A percentile compares a stretch with the other conserved stretches of the same genome.
These are phyloP conservation scores for Teunomyces atbi DNA, from an alignment of 805 yeast species.

Conservation along the genomic window DNA sequence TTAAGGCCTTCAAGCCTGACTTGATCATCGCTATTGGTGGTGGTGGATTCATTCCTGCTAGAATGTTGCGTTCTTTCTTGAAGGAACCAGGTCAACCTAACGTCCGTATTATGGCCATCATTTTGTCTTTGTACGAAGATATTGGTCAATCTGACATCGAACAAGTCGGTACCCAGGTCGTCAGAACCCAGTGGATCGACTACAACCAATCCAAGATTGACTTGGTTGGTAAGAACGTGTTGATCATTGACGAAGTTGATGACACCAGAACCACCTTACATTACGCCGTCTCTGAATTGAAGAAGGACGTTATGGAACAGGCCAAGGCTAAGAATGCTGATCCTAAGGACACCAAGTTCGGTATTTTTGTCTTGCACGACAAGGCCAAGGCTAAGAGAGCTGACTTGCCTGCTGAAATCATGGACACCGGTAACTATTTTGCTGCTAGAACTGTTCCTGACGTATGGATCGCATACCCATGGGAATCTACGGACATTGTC, in stretches of 20 bases:
- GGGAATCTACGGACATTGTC: constrained; percentile 79
- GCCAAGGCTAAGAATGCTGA: constrained; percentile 51
- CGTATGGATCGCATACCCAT: constrained; percentile 83
- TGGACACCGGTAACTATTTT: constrained; percentile 59
- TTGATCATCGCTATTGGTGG: constrained; percentile 95
- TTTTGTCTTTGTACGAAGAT: constrained; percentile 84
- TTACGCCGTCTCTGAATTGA: constrained; percentile 71
- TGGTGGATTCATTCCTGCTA: constrained; percentile 97
- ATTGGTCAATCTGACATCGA: constrained; percentile 50
- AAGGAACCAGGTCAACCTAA: constrained; percentile 87
- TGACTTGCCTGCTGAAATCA: constrained; percentile 61
- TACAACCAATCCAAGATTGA: constrained; percentile 61
- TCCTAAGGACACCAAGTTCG: constrained; percentile 56
- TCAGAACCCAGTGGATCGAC: constrained; percentile 83
- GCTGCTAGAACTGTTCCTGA: constrained; percentile 78
- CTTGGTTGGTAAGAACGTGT: constrained; percentile 65
- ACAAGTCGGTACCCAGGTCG: constrained; percentile 57
- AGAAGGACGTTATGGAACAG: constrained; percentile 67
- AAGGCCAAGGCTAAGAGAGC: constrained; percentile 72
- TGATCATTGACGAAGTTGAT: constrained; percentile 82
- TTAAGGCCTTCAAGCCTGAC: constrained; percentile 77
- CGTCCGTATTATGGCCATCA: constrained; percentile 92
- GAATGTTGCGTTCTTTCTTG: constrained; percentile 89
- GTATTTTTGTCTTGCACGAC: constrained; percentile 76
- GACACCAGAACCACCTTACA: constrained; percentile 84